Conservation (phyloP, 1,139 yeast species). For the Diutina siamensis region DNA sequence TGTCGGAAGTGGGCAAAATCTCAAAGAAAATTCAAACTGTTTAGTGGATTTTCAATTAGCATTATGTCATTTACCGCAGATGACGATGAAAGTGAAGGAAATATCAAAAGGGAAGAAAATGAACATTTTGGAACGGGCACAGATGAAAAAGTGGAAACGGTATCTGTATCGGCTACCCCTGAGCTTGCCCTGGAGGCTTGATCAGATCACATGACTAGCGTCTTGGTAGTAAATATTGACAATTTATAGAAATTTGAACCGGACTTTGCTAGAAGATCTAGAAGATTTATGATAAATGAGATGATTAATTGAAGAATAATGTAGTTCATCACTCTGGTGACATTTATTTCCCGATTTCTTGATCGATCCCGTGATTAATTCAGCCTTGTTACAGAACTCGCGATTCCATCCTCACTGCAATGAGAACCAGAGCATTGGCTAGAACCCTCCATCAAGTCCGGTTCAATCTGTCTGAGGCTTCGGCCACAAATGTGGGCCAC, state of each 20-base stretch:
- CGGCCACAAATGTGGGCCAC: conserved; percentile 28
- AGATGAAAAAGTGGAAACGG: not conserved
- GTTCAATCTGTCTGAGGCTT: not conserved
- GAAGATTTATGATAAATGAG: too few relatives aligned
- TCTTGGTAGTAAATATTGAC: too few relatives aligned
- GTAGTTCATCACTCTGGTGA: too few relatives aligned
- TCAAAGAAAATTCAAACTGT: conserved; percentile 10
- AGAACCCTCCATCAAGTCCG: not conserved
- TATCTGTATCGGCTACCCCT: not conserved
- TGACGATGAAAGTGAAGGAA: not conserved
- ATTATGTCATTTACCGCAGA: not conserved
- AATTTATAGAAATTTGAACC: too few relatives aligned
- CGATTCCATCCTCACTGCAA: not conserved
- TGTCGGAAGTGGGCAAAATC: conserved; percentile 10
- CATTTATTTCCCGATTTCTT: too few relatives aligned
- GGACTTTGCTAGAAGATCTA: too few relatives aligned
- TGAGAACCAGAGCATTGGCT: not conserved
- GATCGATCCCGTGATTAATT: too few relatives aligned
- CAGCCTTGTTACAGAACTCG: not conserved
- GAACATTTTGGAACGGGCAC: conserved; percentile 6
- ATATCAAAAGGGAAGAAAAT: conserved; percentile 9
- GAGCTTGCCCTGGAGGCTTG: not conserved
- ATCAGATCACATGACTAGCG: too few relatives aligned
- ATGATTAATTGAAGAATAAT: too few relatives aligned
- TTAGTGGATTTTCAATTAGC: conserved; percentile 24